Base-by-base conservation (phyloP, 345 rosid genomes). In the Physaria fendleri region DNA sequence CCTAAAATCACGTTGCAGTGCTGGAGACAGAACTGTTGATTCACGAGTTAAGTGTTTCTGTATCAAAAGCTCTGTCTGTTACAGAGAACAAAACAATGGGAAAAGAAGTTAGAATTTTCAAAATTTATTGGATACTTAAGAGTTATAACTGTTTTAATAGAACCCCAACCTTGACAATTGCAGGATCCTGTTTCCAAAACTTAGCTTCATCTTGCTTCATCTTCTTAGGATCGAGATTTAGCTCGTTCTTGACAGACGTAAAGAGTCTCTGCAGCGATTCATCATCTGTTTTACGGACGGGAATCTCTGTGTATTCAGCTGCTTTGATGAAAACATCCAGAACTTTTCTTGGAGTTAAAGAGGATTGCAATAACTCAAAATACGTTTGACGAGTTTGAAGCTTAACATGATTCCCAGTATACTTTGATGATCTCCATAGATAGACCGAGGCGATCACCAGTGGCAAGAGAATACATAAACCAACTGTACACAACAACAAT, bases 201-300 rank as follows among this genome's bases (percentile, higher is more conserved):
- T 85, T 93, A 51, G 97, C 86, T 74, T 93, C 91, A 71, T 93
- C 99, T 89, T 93, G 97, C 81, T 89, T 93, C 46, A 89, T 81
- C 71, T 87, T 93, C 78, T 83, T 89, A 23, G 84, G 91, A 70
- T 93, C 99, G 60, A 93, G 74, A 71, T 77, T 82, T 74, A 93
- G 71, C 76, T 93, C 99, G 48, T 80, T 85, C 59, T 89, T 79
- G 17, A 92, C 99, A 20, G 95, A 80, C 52, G 81, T 56, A 76
- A 85, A 89, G 64, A 93, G 80, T 73, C 82, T 89, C 67, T 89
- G 85, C 30, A 89, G 90, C 37, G 88, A 85, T 66, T 87, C 99
- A 66, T 85, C 79, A 9, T 93, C 95, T 2, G 88, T 77, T 73
- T 90, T 83, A 66, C 95, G 97, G 56, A 93, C 88, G 29, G 90